Conservation (phyloP, 495 filamentous ascomycete species). For the Halenospora varia region DNA sequence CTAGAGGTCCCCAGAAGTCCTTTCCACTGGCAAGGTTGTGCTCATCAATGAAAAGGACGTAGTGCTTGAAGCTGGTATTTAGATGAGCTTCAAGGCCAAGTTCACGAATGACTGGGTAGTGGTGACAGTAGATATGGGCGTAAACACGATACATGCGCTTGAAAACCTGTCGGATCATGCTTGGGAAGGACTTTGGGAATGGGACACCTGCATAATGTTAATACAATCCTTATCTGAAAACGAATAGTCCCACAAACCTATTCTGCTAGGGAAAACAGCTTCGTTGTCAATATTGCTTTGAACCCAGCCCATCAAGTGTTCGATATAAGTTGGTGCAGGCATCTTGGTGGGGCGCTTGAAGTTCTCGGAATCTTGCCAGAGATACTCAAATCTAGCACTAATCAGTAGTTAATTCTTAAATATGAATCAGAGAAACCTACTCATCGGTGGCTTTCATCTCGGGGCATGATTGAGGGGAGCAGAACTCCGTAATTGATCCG, state of each 20-base stretch:
- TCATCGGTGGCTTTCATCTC: constrained; percentile 99
- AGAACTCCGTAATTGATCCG: constrained; percentile 98
- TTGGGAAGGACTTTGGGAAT: constrained; percentile 89
- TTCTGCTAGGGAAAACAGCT: constrained; percentile 85
- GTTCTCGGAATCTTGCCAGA: constrained; percentile 93
- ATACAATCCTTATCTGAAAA: background rate
- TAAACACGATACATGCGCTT: constrained; percentile 98
- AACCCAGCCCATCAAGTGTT: constrained; percentile 95
- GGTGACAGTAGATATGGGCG: constrained; percentile 99
- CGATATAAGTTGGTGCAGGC: constrained; percentile 94
- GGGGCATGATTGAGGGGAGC: constrained; percentile 91
- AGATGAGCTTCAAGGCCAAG: constrained; percentile 94
- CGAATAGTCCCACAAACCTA: constrained; percentile 49
- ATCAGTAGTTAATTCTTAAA: constrained; percentile 5
- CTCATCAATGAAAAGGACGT: constrained; percentile 95
- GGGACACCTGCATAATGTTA: constrained; percentile 63
- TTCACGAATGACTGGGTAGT: constrained; percentile 94
- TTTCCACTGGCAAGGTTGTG: constrained; percentile 84
- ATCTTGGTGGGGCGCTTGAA: constrained; percentile 97
- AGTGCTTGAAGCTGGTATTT: constrained; percentile 99
- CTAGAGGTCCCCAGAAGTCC: constrained; percentile 97
- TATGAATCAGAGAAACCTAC: constrained; percentile 42
- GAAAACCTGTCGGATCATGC: constrained; percentile 87
- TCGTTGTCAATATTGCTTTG: constrained; percentile 95
- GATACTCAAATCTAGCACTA: constrained; percentile 78